A percentile compares a stretch with the other conserved stretches of the same genome.
phyloP scores from a whole-genome alignment of 129 eudicot species.

The Flaveria robusta region DNA sequence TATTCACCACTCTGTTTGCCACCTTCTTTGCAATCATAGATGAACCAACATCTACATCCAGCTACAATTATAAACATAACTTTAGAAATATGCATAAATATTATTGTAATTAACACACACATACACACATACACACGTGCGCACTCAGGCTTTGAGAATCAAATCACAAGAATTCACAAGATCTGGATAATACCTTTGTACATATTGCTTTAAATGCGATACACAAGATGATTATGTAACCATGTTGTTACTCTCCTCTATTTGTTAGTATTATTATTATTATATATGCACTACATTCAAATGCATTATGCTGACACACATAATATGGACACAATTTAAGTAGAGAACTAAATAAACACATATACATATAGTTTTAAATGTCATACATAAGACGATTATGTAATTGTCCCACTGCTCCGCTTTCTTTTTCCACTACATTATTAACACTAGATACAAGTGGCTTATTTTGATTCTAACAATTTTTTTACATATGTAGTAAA shows the following conservation, averaged over 20 bases:
- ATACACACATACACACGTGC: no score
- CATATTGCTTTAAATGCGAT: not conserved
- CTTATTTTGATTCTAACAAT: not conserved
- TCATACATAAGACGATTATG: no score
- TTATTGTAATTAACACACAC: not conserved
- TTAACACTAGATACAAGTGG: not conserved
- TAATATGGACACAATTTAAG: no score
- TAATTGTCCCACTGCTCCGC: no score
- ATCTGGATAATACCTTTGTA: not conserved
- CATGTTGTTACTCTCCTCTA: not conserved
- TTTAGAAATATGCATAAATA: not conserved
- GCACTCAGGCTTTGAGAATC: no score
- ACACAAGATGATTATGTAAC: not conserved
- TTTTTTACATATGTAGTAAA: not conserved
- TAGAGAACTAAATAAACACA: no score
- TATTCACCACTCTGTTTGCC: slow-evolving; percentile 39
- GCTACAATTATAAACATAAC: slow-evolving; percentile 22
- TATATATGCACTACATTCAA: no score
- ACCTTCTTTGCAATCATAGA: slow-evolving; percentile 41
- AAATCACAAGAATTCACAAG: no score
- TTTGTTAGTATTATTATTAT: no score
- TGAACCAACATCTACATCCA: slow-evolving; percentile 46
- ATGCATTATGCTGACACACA: no score
- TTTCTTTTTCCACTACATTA: not conserved
- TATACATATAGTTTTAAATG: no score